Base-by-base conservation (phyloP, 148 eudicot genomes). In the Amaranthus hypochondriacus region DNA sequence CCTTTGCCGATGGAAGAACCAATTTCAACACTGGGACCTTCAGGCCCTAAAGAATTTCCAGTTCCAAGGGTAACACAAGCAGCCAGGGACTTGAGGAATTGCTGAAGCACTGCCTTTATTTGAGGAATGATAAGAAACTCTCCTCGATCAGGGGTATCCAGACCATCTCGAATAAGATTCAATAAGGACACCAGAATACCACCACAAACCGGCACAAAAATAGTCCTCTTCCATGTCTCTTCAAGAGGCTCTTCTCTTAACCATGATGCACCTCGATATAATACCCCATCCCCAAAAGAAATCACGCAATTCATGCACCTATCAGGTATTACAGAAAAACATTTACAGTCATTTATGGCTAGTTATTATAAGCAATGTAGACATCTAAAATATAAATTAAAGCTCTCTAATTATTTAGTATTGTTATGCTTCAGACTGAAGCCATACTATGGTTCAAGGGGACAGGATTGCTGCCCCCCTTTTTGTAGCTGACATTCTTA, bases 11-110 rank as follows among this genome's bases (percentile, higher is more conserved):
- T 83, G 72, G 98, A 88, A 67, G 90, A 81, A 65, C 98, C 98
- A 62, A 93, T 91, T 81, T 93, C 98, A 44, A 93, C 98, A 73
- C 98, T 89, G 9, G 98, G 98, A 76, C 98, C 98, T 87, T 93
- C 98, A 7, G 98, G 98, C 39, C 98, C 98, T 72, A 93, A 73
- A 7, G 98, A 89, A 78, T 93, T 93, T 56, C 98, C 98, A 0
- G 98, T 93, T 73, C 97, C 98, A 15, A 93, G 87, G 67, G 98
- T 93, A 60, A 93, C 63, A 69, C 95, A 88, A 48, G 98, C 98
- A 72, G 98, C 92, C 74, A 91, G 4, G 54, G 96, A 79, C 84
- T 85, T 91, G 73, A 94, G 70, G 53, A 94, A 56, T 72, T 92
- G 96, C 72, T 84, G 77, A 73, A 89, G 70, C 6, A 78, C 84